Percentiles rank a stretch among this genome's conserved stretches.
Evolutionary conservation across 2,329 filamentous ascomycete genomes (phyloP).

Genomic region (Alternaria hordeiaustralica): DNA sequence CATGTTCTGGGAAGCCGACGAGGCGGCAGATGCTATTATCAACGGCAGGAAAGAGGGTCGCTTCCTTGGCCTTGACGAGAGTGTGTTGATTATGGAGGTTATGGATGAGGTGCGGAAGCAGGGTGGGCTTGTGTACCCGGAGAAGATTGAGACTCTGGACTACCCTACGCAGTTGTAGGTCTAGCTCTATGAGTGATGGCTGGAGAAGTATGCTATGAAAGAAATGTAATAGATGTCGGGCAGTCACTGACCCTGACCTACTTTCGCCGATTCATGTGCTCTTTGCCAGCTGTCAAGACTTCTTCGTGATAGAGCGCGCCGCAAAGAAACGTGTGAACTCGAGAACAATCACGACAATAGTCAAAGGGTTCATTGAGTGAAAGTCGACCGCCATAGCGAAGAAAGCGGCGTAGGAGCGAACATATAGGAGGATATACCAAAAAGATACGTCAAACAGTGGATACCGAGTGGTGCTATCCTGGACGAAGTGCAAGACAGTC

Average conservation of each 20-base stretch:
- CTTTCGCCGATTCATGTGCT: not conserved
- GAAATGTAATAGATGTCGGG: not conserved
- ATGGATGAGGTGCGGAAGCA: slow-evolving; percentile 74
- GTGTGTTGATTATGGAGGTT: slow-evolving; percentile 81
- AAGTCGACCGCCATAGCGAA: not conserved
- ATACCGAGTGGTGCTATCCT: too few relatives aligned
- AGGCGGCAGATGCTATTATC: slow-evolving; percentile 74
- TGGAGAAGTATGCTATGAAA: not conserved
- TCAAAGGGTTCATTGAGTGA: not conserved
- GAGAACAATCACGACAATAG: not conserved
- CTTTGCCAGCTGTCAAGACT: not conserved
- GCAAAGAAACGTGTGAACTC: not conserved
- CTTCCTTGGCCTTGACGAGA: slow-evolving; percentile 70
- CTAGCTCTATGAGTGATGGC: not conserved
- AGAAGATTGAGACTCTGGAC: slow-evolving; percentile 66
- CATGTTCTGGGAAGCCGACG: slow-evolving; percentile 90
- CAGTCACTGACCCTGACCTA: not conserved
- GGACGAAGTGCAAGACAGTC: too few relatives aligned
- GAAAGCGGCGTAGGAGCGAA: not conserved
- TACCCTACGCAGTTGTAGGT: slow-evolving; percentile 40
- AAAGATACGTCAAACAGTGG: not conserved
- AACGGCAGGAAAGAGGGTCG: slow-evolving; percentile 80
- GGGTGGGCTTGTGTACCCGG: slow-evolving; percentile 67
- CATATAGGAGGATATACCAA: not conserved
- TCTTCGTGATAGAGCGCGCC: not conserved